A percentile compares a stretch with the other conserved stretches of the same genome.
Evolutionary conservation across 2,329 filamentous ascomycete genomes (phyloP).

Genomic region (Fusarium chlamydosporum): DNA sequence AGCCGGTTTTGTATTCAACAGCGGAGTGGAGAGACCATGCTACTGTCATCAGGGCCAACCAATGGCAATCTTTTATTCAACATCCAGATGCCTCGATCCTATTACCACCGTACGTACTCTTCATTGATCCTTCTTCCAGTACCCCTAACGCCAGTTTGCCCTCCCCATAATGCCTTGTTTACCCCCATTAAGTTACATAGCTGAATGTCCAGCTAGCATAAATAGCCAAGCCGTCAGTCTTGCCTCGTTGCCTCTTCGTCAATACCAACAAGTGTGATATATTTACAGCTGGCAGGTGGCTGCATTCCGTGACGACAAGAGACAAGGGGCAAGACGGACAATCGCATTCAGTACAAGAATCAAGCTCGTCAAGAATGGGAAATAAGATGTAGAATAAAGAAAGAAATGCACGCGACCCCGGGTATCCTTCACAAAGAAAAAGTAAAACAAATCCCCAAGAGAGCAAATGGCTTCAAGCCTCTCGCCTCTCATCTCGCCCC

Average conservation of each 20-base stretch:
- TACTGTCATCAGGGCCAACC: slow-evolving; percentile 14
- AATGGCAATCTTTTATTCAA: slow-evolving; percentile 14
- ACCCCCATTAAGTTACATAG: not conserved
- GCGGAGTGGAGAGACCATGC: not conserved
- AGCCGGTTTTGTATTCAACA: slow-evolving; percentile 12
- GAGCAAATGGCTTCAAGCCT: slow-evolving; percentile 7
- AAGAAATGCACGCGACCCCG: slow-evolving; percentile 42
- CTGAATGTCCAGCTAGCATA: not conserved
- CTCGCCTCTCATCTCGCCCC: slow-evolving; percentile 7
- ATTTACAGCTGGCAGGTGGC: slow-evolving; percentile 1
- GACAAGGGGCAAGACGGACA: slow-evolving; percentile 12
- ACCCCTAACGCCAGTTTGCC: slow-evolving; percentile 30
- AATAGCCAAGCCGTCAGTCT: not conserved
- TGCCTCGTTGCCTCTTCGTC: slow-evolving; percentile 1
- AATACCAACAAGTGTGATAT: slow-evolving; percentile 12
- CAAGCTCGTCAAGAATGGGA: slow-evolving; percentile 34
- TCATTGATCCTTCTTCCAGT: slow-evolving; percentile 5
- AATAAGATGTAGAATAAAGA: slow-evolving; percentile 27
- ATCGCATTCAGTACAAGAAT: slow-evolving; percentile 31
- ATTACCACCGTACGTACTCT: slow-evolving; percentile 21
- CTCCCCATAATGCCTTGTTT: slow-evolving; percentile 10
- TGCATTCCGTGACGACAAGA: slow-evolving; percentile 10
- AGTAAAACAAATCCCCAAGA: slow-evolving; percentile 7
- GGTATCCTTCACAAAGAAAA: slow-evolving; percentile 38
- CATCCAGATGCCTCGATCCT: slow-evolving; percentile 8